Percentiles rank a stretch among this genome's conserved stretches.
Evolutionary conservation across 2,329 filamentous ascomycete genomes (phyloP).

Genomic region (Periglandula ipomoeae): DNA sequence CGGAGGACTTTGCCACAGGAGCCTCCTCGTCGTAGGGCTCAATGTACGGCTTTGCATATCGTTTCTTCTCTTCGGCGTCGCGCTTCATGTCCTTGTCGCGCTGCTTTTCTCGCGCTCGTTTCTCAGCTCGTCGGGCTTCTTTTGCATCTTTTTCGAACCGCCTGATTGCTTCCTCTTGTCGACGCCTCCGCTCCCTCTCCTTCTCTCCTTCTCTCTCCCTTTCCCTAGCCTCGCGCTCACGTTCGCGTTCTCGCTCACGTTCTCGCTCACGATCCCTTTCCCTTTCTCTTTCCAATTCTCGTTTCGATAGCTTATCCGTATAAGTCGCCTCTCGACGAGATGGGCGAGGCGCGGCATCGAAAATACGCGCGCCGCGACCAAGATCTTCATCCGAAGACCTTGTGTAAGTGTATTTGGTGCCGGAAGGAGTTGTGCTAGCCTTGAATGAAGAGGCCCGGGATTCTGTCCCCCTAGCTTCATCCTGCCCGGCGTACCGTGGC

Average conservation of each 20-base stretch:
- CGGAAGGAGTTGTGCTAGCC: constrained; percentile 22
- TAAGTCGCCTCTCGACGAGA: constrained; percentile 40
- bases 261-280: constrained; percentile 17
- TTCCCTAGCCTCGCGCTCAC: constrained; percentile 6
- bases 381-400: constrained; percentile 41
- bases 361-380: constrained; percentile 25
- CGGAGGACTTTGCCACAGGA: constrained; percentile 16
- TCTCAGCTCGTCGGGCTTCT: constrained; percentile 24
- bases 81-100: constrained; percentile 29
- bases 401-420: constrained; percentile 25
- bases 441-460: constrained; percentile 31
- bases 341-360: constrained; percentile 30
- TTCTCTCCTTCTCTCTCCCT: constrained; percentile 5
- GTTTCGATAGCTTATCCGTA: constrained; percentile 34
- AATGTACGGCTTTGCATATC: constrained; percentile 24
- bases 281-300: constrained; percentile 31
- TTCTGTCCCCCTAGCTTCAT: constrained; percentile 6
- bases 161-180: constrained; percentile 16
- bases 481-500: constrained; percentile 19
- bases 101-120: constrained; percentile 25
- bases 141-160: constrained; percentile 25
- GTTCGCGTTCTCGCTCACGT: constrained; percentile 13
- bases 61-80: constrained; percentile 28
- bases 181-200: constrained; percentile 14
- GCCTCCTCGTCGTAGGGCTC: constrained; percentile 25